Evolutionary conservation across 139 green algal species (phyloP), one percentile per base, ranked within the genome.

Genomic region (Asterochloris sp.): DNA sequence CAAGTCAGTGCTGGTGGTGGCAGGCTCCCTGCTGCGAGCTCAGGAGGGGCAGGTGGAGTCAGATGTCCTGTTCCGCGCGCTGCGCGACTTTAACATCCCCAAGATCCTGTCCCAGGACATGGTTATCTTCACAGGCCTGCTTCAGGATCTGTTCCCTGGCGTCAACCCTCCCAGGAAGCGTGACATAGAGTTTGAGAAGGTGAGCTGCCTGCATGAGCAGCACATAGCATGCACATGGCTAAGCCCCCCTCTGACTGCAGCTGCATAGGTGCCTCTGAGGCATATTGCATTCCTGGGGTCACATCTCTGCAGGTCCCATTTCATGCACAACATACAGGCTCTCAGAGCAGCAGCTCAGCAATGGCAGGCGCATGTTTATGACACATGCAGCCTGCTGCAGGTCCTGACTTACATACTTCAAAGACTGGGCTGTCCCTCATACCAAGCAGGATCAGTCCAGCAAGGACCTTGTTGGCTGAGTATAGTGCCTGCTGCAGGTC

Each of bases 1-100:
- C 90, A 98, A 98, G 90, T 97, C 95, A 47, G 98, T 95, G 60
- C 91, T 98, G 66, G 96, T 97, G 80, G 95, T 98, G 60, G 95
- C 95, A 10, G 95, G 95, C 26, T 91, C 90, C 84, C 96, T 98
- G 94, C 67, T 83, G 67, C 78, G 78, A 54, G 78, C 78, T 61
- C 85, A 93, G 85, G 89, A 90, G 66, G 94, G 94, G 11, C 94
- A 97, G 88, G 89, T 94, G 77, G 94, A 97, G 87, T 87, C 87
- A 62, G 89, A 97, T 76, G 90, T 95, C 28, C 84, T 98, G 77
- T 88, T 98, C 77, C 94, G 94, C 27, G 95, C 95, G 2, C 89
- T 98, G 83, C 92, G 95, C 47, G 95, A 98, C 89, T 98, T 98
- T 91, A 98, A 98, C 91, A 86, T 97, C 61, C 95, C 95, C 83